Percentiles rank a stretch among this genome's conserved stretches.
phyloP scores from a whole-genome alignment of 2,329 filamentous ascomycete genomes.

The Aspergillus puulaauensis region DNA sequence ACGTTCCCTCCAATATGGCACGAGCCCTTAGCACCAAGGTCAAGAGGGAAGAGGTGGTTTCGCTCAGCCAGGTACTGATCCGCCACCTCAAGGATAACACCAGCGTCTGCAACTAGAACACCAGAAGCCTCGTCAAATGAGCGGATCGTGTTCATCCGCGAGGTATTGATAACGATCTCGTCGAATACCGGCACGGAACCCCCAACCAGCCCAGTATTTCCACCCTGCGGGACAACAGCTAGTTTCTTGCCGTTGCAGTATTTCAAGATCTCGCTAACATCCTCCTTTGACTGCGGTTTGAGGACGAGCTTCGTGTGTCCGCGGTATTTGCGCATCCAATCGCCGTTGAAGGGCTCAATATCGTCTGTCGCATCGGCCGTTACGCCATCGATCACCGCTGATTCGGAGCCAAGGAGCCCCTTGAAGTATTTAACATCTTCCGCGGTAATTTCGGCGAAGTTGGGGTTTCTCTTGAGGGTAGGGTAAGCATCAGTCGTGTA shows the following conservation, averaged over 20 bases:
- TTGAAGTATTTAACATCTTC: constrained; percentile 85
- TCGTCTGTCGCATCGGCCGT: constrained; percentile 73
- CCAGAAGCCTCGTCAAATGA: constrained; percentile 93
- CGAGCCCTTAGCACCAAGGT: constrained; percentile 95
- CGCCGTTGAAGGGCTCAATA: constrained; percentile 87
- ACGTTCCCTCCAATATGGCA: constrained; percentile 97
- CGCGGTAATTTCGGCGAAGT: constrained; percentile 66
- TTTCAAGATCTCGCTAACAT: constrained; percentile 85
- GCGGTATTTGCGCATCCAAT: constrained; percentile 99
- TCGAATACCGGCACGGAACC: constrained; percentile 97
- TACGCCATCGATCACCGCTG: constrained; percentile 81
- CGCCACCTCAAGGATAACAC: constrained; percentile 83
- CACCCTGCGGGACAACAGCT: constrained; percentile 94
- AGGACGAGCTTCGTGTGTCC: constrained; percentile 85
- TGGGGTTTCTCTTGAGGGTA: constrained; percentile 73
- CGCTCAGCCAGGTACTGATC: constrained; percentile 82
- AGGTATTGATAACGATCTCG: constrained; percentile 91
- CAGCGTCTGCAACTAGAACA: constrained; percentile 84
- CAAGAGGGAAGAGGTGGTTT: constrained; percentile 88
- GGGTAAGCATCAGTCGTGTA: constrained; percentile 83
- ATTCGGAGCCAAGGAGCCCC: constrained; percentile 72
- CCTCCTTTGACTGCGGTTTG: constrained; percentile 78
- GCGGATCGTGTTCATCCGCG: constrained; percentile 85
- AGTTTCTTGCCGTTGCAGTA: constrained; percentile 94
- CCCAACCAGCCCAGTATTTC: constrained; percentile 93